Conservation (phyloP, 768 basidiomycete genomes). For the Tricholoma flavovirens region DNA sequence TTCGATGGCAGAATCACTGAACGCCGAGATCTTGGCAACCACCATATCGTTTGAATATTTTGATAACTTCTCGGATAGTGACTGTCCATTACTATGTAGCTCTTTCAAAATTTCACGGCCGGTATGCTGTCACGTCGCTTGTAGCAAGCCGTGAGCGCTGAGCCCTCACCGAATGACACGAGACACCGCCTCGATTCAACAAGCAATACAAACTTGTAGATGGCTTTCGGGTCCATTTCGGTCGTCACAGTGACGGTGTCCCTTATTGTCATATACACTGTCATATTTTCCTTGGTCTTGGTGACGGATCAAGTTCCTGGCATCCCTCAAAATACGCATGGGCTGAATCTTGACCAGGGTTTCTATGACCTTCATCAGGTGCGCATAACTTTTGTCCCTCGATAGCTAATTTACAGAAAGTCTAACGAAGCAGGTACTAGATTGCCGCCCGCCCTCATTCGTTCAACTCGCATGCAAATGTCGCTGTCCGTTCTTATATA, state of each 20-base stretch:
- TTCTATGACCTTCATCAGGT: conserved; percentile 55
- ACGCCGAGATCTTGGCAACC: too few species aligned
- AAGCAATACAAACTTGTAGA: neutral
- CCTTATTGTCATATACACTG: conserved; percentile 40
- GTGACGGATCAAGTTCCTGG: conserved; percentile 42
- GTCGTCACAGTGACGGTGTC: conserved; percentile 37
- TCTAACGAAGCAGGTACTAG: neutral
- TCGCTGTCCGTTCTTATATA: conserved; percentile 54
- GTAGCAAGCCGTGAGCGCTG: too few species aligned
- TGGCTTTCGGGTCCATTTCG: neutral
- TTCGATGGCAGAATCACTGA: too few species aligned
- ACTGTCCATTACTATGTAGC: too few species aligned
- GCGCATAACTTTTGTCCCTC: conserved; percentile 1
- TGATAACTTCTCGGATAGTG: too few species aligned
- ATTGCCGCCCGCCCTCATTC: conserved; percentile 68
- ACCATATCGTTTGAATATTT: too few species aligned
- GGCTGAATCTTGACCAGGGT: conserved; percentile 46
- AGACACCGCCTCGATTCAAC: too few species aligned
- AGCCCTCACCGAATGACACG: too few species aligned
- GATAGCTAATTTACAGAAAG: conserved; percentile 20
- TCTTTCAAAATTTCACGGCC: too few species aligned
- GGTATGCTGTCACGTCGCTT: too few species aligned
- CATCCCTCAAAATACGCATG: conserved; percentile 39
- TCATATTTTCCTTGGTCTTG: conserved; percentile 41
- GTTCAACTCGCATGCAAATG: conserved; percentile 72